Conservation (phyloP, 176 grass and related monocot species). For the Cenchrus purpureus region DNA sequence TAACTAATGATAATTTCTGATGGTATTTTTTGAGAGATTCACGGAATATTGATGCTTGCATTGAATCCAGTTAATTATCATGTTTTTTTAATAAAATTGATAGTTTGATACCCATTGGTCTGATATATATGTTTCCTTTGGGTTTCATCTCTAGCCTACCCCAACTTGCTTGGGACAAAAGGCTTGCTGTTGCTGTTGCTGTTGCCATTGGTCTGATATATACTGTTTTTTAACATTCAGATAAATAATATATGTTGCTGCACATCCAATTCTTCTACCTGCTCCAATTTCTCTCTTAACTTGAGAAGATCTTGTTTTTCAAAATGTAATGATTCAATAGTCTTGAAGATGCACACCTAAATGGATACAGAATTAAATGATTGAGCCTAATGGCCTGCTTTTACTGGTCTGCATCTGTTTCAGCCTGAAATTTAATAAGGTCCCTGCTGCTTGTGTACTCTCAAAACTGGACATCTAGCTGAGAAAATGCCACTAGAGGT, state of each 20-base stretch:
- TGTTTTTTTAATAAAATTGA: conserved; percentile 7
- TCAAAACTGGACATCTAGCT: not conserved
- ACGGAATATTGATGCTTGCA: conserved; percentile 9
- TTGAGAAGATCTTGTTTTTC: not conserved
- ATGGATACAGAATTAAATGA: not conserved
- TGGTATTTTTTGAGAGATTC: not conserved
- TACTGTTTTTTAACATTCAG: not conserved
- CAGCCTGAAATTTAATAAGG: not conserved
- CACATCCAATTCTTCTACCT: not conserved
- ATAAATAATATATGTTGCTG: not conserved
- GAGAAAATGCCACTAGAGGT: not conserved
- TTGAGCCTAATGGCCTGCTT: not conserved
- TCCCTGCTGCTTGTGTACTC: not conserved
- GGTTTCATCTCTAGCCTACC: too few species aligned
- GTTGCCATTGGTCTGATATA: not conserved
- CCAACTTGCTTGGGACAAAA: too few species aligned
- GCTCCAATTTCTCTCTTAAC: not conserved
- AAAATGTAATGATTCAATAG: not conserved
- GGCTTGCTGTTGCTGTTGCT: too few species aligned
- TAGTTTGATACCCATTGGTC: not conserved
- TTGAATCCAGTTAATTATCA: conserved; percentile 1
- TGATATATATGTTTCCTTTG: not conserved
- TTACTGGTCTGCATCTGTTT: conserved; percentile 8
- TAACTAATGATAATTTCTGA: not conserved
- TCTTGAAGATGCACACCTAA: not conserved